A percentile compares a stretch with the other conserved stretches of the same genome.
Conservation (phyloP, 148 eudicot genomes). For the Chenopodium suecicum region DNA sequence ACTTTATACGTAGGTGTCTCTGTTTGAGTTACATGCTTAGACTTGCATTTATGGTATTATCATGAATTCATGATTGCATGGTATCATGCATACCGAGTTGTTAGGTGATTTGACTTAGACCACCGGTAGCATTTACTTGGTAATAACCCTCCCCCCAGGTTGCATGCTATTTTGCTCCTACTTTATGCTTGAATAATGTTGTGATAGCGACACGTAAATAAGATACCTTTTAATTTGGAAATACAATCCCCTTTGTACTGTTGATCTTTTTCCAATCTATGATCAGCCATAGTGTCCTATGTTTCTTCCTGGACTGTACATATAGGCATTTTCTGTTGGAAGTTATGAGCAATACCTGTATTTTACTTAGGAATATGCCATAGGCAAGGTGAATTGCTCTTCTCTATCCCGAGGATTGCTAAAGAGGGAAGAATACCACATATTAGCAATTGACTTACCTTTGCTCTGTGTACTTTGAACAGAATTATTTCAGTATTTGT, state of each 20-base stretch:
- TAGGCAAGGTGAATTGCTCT: neutral
- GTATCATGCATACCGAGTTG: slow-evolving; percentile 1
- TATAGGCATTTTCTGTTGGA: neutral
- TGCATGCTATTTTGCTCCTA: neutral
- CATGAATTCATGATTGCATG: neutral
- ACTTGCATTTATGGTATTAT: slow-evolving; percentile 7
- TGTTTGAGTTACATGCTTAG: slow-evolving; percentile 15
- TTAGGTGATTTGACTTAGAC: neutral
- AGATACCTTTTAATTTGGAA: neutral
- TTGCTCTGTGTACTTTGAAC: neutral
- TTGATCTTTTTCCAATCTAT: neutral
- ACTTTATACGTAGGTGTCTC: slow-evolving; percentile 80
- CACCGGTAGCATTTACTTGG: too few relatives aligned
- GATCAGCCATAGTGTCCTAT: neutral
- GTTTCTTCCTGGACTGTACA: neutral
- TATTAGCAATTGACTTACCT: neutral
- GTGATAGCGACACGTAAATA: neutral
- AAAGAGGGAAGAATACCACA: neutral
- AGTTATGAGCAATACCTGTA: neutral
- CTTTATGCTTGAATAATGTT: neutral
- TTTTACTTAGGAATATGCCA: neutral
- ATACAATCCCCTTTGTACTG: neutral
- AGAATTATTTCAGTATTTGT: neutral
- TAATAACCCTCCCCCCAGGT: too few relatives aligned
- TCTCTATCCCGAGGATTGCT: neutral